phyloP scores from a whole-genome alignment of 768 basidiomycete species.

The Suillus occidentalis region DNA sequence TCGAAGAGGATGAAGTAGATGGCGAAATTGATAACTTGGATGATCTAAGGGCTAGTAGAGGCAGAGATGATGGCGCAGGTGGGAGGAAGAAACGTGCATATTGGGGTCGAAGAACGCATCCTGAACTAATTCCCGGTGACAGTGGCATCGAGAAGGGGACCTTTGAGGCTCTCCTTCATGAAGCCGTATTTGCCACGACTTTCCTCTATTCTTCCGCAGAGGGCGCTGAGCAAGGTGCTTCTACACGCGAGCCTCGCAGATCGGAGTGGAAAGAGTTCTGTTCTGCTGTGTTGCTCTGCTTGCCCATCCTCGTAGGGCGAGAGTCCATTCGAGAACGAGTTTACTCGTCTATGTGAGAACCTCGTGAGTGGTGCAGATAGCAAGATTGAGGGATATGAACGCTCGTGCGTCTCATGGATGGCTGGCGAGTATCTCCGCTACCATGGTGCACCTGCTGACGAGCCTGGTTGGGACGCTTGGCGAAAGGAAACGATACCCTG shows the following conservation, averaged over 20 bases:
- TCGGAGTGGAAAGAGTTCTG: constrained; percentile 62
- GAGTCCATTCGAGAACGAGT: constrained; percentile 67
- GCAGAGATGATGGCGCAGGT: constrained; percentile 31
- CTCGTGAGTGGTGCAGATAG: constrained; percentile 57
- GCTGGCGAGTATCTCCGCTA: constrained; percentile 63
- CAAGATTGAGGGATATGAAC: constrained; percentile 36
- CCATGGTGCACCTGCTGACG: constrained; percentile 54
- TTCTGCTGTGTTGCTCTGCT: constrained; percentile 54
- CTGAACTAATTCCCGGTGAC: constrained; percentile 52
- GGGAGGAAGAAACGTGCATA: constrained; percentile 64
- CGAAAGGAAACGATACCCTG: constrained; percentile 50
- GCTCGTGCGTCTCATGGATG: constrained; percentile 59
- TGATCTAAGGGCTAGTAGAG: constrained; percentile 32
- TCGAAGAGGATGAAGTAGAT: constrained; percentile 46
- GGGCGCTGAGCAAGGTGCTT: constrained; percentile 11
- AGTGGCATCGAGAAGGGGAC: constrained; percentile 60
- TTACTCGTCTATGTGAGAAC: constrained; percentile 63
- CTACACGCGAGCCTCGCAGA: constrained; percentile 14
- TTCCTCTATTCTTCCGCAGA: constrained; percentile 36
- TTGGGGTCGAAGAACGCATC: constrained; percentile 78
- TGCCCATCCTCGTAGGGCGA: constrained; percentile 58
- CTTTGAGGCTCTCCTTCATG: constrained; percentile 79
- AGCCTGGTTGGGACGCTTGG: constrained; percentile 58
- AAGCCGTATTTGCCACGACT: constrained; percentile 76
- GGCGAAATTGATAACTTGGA: constrained; percentile 29